Evolutionary conservation across 345 rosid species (phyloP), one percentile per base, ranked within the genome.

Genomic region (sweet orange (Citrus sinensis)): DNA sequence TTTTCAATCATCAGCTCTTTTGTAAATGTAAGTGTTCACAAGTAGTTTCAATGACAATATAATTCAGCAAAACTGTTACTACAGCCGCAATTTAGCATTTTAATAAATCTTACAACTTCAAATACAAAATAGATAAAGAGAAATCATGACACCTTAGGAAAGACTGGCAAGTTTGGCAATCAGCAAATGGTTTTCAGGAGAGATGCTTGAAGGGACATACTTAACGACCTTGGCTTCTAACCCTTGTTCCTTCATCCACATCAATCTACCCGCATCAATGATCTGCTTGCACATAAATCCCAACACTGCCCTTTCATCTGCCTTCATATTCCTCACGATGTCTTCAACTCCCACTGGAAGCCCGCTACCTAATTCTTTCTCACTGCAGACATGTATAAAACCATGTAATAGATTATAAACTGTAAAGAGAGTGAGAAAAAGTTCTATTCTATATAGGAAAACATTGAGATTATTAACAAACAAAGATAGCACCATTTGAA

Each of bases 211-310:
- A 19, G 96, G 92, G 10, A 91, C 94, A 70, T 93, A 95, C 85
- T 92, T 95, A 14, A 95, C 87, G 22, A 95, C 82, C 76, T 83
- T 83, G 0, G 94, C 72, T 20, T 84, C 86, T 39, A 95, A 77
- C 10, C 90, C 92, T 37, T 56, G 83, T 55, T 89, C 88, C 81
- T 80, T 87, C 63, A 86, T 85, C 96, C 98, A 93, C 85, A 79
- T 85, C 87, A 91, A 79, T 87, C 98, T 93, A 80, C 99, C 97
- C 5, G 76, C 66, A 80, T 95, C 99, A 4, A 95, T 87, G 13
- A 93, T 90, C 86, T 89, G 90, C 82, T 95, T 95, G 86, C 99
- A 95, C 86, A 89, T 91, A 60, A 93, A 93, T 10, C 98, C 99
- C 78, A 93, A 69, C 75, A 71, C 81, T 40, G 98, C 99, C 79